A percentile compares a stretch with the other conserved stretches of the same genome.
phyloP scores from a whole-genome alignment of 202 grass and related monocot species.

The Setaria italica region DNA sequence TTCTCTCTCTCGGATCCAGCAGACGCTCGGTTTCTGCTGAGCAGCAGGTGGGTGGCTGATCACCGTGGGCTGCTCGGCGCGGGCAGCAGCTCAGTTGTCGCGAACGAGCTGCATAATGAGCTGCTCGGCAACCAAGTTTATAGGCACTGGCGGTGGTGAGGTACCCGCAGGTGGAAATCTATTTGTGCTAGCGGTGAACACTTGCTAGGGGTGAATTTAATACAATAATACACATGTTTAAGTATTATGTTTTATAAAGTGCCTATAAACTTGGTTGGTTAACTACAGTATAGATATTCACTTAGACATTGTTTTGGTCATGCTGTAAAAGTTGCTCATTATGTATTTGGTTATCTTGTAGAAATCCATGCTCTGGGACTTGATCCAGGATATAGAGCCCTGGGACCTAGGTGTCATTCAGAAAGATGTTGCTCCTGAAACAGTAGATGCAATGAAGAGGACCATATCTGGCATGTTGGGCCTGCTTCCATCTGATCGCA shows the following conservation, averaged over 20 bases:
- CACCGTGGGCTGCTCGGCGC: no score
- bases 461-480: constrained; percentile 61
- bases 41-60: no score
- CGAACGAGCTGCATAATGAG: no score
- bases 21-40: no score
- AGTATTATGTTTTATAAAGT: not conserved
- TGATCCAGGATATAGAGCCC: constrained; percentile 97
- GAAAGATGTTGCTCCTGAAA: constrained; percentile 88
- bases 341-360: constrained; percentile 49
- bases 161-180: no score
- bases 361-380: constrained; percentile 81
- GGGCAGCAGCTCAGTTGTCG: no score
- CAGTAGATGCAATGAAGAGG: constrained; percentile 93
- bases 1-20: no score
- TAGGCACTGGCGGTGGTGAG: no score
- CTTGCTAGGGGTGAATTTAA: no score
- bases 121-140: no score
- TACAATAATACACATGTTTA: not conserved
- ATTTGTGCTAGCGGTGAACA: no score
- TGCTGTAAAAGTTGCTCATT: constrained; percentile 36
- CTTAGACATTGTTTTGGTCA: constrained; percentile 8
- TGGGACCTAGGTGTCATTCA: constrained; percentile 85
- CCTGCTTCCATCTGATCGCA: no score
- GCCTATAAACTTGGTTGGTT: constrained; percentile 12
- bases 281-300: not conserved